Evolutionary conservation across 1,139 yeast genomes (phyloP), one percentile per base, ranked within the genome.

Genomic region (Hyphopichia buzzinii): DNA sequence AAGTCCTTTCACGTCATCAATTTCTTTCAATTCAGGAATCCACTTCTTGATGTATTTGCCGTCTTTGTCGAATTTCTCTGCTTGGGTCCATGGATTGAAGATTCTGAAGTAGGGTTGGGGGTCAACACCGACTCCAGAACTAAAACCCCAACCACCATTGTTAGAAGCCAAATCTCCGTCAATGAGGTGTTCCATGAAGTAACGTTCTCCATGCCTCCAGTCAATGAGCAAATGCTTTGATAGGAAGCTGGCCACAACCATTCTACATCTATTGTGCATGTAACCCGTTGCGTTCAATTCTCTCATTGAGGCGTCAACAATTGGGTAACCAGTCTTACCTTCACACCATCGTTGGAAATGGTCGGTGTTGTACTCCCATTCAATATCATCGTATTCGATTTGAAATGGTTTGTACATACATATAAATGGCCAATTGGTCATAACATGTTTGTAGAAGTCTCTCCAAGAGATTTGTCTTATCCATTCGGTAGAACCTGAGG

Each of bases 91-190:
- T 15, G 81, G 79, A 46, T 77, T 77, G 52, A 77, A 72, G 14
- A 76, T 68, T 24, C 81, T 58, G 49, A 75, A 76, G 59, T 72
- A 75, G 1, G 82, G 81, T 47, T 76, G 81, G 2, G 77, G 73
- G 45, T 74, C 77, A 12, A 72, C 67, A 0, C 79, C 79, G 2
- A 72, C 69, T 38, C 76, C 64, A 3, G 78, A 64, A 35, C 72
- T 58, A 50, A 74, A 74, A 1, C 78, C 78, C 83, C 82, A 77
- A 1, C 82, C 82, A 3, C 77, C 79, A 36, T 70, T 66, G 48
- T 77, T 77, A 33, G 77, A 73, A 21, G 77, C 66, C 44, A 74
- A 65, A 48, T 77, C 83, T 15, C 72, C 72, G 49, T 77, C 83
- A 2, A 75, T 53, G 31, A 77, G 56, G 39, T 65, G 64, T 40